A percentile compares a stretch with the other conserved stretches of the same genome.
Evolutionary conservation across 1,284 basidiomycete genomes (phyloP).

Genomic region (Tetrapyrgos nigripes): DNA sequence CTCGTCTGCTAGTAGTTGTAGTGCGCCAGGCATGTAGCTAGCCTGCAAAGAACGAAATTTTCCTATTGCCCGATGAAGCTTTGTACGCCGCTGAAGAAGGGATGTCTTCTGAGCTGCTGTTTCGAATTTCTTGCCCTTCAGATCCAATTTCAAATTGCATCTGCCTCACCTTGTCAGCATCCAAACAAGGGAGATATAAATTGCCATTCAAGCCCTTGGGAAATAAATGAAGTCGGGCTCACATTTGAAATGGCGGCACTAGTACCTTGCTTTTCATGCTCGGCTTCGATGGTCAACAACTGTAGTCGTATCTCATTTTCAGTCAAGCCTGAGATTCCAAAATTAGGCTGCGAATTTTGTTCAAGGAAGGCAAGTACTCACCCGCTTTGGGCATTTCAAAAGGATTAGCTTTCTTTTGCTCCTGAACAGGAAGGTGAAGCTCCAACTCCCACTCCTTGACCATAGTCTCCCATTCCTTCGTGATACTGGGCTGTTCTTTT

Average conservation of each 20-base stretch:
- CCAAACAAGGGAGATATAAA: background rate
- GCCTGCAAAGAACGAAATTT: background rate
- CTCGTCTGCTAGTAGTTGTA: background rate
- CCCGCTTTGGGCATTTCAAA: conserved; percentile 20
- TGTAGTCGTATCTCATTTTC: conserved; percentile 16
- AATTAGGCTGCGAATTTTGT: background rate
- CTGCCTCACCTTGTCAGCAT: too few species aligned
- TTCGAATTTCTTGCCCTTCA: background rate
- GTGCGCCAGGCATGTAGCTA: background rate
- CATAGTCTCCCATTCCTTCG: conserved; percentile 22
- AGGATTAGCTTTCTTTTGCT: conserved; percentile 23
- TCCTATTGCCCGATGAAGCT: background rate
- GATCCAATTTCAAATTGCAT: background rate
- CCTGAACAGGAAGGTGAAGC: background rate
- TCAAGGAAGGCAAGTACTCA: background rate
- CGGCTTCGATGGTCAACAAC: conserved; percentile 18
- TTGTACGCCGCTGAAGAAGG: background rate
- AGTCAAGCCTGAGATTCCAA: conserved; percentile 10
- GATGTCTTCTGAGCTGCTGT: background rate
- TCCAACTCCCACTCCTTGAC: conserved; percentile 32
- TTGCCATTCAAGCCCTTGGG: background rate
- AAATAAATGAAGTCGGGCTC: conserved; percentile 12
- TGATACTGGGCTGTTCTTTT: background rate
- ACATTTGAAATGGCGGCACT: conserved; percentile 11
- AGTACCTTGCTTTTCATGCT: background rate